Percentiles rank a stretch among this genome's conserved stretches.
Conservation (phyloP, 495 filamentous ascomycete genomes). For the Hypoxylon crocopeplum region DNA sequence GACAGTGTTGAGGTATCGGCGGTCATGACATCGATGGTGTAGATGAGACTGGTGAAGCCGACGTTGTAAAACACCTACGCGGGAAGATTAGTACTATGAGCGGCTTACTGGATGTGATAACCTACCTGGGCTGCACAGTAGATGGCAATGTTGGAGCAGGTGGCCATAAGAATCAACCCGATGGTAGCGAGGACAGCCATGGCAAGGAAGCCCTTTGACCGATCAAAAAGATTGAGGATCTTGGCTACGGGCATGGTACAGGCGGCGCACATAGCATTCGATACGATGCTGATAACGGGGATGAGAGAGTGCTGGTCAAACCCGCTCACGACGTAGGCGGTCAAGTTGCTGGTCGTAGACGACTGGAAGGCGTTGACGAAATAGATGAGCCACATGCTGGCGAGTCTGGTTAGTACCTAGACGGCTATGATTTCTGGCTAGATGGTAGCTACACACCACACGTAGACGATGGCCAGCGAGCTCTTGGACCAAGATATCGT, state of each 20-base stretch:
- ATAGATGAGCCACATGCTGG: conserved; percentile 35
- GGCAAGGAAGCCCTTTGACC: conserved; percentile 43
- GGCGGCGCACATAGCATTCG: conserved; percentile 61
- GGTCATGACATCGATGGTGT: conserved; percentile 63
- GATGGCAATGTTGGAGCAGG: conserved; percentile 45
- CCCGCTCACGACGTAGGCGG: conserved; percentile 45
- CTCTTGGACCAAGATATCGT: conserved; percentile 42
- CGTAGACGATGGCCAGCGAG: conserved; percentile 33
- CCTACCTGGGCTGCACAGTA: conserved; percentile 43
- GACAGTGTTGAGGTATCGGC: conserved; percentile 65
- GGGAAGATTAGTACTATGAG: no score
- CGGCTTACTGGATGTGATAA: no score
- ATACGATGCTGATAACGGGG: conserved; percentile 46
- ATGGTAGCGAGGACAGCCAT: conserved; percentile 39
- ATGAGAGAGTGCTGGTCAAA: conserved; percentile 49
- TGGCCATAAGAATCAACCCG: conserved; percentile 52
- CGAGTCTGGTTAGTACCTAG: neutral
- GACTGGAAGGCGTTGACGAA: conserved; percentile 50
- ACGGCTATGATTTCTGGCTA: neutral
- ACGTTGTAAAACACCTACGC: conserved; percentile 43
- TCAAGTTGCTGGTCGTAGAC: conserved; percentile 42
- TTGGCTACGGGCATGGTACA: conserved; percentile 63
- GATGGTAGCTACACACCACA: conserved; percentile 10
- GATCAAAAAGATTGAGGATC: conserved; percentile 64
- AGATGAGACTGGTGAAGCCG: conserved; percentile 54